Percentiles rank a stretch among this genome's conserved stretches.
phyloP scores from a whole-genome alignment of 192 early-diverging fungal genomes.

The Umbelopsis isabellina region DNA sequence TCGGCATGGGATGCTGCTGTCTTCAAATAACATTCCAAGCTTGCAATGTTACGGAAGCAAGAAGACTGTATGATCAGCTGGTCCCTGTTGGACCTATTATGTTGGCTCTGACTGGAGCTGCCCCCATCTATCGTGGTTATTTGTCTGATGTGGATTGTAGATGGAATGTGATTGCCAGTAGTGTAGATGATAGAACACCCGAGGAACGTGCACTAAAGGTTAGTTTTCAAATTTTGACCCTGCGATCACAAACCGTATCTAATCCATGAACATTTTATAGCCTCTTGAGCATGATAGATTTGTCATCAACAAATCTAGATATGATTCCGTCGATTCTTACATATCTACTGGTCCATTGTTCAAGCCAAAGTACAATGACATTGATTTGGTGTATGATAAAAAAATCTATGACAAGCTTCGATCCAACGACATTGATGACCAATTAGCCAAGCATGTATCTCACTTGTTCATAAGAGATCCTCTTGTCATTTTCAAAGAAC shows the following conservation, averaged over 20 bases:
- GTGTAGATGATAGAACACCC: slow-evolving; percentile 90
- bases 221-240: neutral
- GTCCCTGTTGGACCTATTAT: slow-evolving; percentile 90
- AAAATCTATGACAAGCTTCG: slow-evolving; percentile 75
- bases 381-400: slow-evolving; percentile 79
- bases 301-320: slow-evolving; percentile 94
- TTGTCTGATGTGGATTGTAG: slow-evolving; percentile 95
- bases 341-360: slow-evolving; percentile 72
- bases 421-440: slow-evolving; percentile 82
- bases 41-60: slow-evolving; percentile 88
- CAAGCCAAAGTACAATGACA: slow-evolving; percentile 92
- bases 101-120: slow-evolving; percentile 90
- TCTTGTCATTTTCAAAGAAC: slow-evolving; percentile 91
- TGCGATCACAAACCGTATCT: neutral
- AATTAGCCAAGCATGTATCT: slow-evolving; percentile 88
- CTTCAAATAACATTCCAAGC: slow-evolving; percentile 98
- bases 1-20: slow-evolving; percentile 99
- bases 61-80: slow-evolving; percentile 94
- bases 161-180: slow-evolving; percentile 95
- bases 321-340: slow-evolving; percentile 93
- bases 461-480: slow-evolving; percentile 99
- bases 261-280: slow-evolving; percentile 36
- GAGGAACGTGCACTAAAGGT: slow-evolving; percentile 88
- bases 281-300: slow-evolving; percentile 73
- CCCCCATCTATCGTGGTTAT: slow-evolving; percentile 94